Evolutionary conservation across 768 basidiomycete genomes (phyloP).

Genomic region (Mycena epipterygia): DNA sequence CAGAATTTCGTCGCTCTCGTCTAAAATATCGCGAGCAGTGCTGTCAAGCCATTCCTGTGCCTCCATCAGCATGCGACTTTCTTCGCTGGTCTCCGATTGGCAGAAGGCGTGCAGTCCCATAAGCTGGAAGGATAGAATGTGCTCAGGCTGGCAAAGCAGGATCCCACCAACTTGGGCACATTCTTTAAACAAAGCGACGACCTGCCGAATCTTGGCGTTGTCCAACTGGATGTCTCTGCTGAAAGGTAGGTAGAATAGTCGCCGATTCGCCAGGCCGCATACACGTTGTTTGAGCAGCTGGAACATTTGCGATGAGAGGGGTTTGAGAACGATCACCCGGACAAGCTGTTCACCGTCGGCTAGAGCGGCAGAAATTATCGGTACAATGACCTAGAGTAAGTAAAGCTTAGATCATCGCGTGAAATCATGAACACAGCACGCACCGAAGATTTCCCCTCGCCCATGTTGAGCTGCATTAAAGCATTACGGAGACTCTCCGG

Average conservation of each 20-base stretch:
- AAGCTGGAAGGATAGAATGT: slow-evolving; percentile 64
- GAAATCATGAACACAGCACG: too few relatives aligned
- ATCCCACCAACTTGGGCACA: slow-evolving; percentile 58
- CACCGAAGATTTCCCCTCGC: slow-evolving; percentile 67
- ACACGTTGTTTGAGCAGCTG: slow-evolving; percentile 59
- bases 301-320: slow-evolving; percentile 64
- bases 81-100: not conserved
- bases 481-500: slow-evolving; percentile 54
- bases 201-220: slow-evolving; percentile 30
- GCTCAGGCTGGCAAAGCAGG: slow-evolving; percentile 67
- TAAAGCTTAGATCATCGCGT: too few relatives aligned
- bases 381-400: slow-evolving; percentile 55
- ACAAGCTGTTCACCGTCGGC: slow-evolving; percentile 60
- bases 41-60: slow-evolving; percentile 44
- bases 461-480: slow-evolving; percentile 69
- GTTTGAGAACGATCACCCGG: slow-evolving; percentile 64
- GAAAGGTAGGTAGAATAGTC: slow-evolving; percentile 65
- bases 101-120: slow-evolving; percentile 48
- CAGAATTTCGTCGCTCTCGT: slow-evolving; percentile 65
- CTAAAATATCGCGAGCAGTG: slow-evolving; percentile 56
- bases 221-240: slow-evolving; percentile 53
- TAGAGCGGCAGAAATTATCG: slow-evolving; percentile 55
- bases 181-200: slow-evolving; percentile 50
- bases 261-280: slow-evolving; percentile 59
- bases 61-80: slow-evolving; percentile 38